Base-by-base conservation (phyloP, 768 basidiomycete genomes). In the Rhodotorula kratochvilovae region DNA sequence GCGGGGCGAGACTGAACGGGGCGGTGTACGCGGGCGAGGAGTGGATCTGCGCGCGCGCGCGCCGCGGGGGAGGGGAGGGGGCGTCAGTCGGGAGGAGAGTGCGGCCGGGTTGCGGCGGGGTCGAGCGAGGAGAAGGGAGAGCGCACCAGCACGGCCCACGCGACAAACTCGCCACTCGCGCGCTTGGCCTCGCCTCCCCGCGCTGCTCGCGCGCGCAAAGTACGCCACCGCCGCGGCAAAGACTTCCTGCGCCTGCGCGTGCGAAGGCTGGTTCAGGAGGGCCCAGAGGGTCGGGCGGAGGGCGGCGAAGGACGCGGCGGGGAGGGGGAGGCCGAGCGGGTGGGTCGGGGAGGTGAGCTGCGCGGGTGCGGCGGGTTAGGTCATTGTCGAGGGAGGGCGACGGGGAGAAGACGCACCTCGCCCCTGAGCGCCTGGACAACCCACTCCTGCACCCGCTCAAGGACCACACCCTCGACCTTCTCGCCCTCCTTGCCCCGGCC, bases 81-180 rank as follows among this genome's bases (percentile, higher is more conserved):
- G 36, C 57, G 16, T 29, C 39, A 36, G 27, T 17, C 42, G 27
- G 3, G 17, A 4, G n/a, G 29, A 8, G 21, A 17, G 23, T 1
- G 60, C 7, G 27, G 23, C 29, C 8, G 57, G 5, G 36, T 35
- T 27, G 45, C 2, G 31, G 17, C 21, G 61, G 39, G 19, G 43
- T n/a, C 54, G 25, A 46, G 65, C 10, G 7, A 80, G 21, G 85
- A 19, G 13, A 39, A 39, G 39, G 39, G 39, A 6, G 13, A 39
- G 31, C 78, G 50, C 72, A 94, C 92, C 75, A 92, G 81, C 45
- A 87, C 80, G 13, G 93, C 80, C 23, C 88, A 82, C 36, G 85
- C 86, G 31, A 95, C 79, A 79, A 96, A 95, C 74, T 89, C 88
- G 57, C 90, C 83, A 12, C 89, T 88, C 39, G 84, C 72, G 63